Evolutionary conservation across 139 green algal genomes (phyloP), one percentile per base, ranked within the genome.

Genomic region (Micromonas pusilla): DNA sequence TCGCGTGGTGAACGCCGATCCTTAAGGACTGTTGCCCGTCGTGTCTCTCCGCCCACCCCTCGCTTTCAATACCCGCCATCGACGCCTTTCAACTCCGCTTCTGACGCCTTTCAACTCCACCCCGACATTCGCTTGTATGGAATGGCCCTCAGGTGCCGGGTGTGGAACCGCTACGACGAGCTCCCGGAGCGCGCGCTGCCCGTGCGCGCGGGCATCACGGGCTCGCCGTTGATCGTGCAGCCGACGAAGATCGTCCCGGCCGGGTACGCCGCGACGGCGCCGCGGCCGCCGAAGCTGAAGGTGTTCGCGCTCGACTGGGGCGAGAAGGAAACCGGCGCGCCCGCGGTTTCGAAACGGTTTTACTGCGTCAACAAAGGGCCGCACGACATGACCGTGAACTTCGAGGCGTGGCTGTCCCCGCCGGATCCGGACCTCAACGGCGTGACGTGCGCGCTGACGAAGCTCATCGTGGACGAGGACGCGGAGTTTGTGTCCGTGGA

Each of bases 131-230:
- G n/a, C n/a, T n/a, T n/a, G n/a, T n/a, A n/a, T n/a, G n/a, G n/a
- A n/a, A n/a, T n/a, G n/a, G n/a, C n/a, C n/a, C n/a, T n/a, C n/a
- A n/a, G n/a, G n/a, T n/a, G n/a, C n/a, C n/a, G n/a, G n/a, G n/a
- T n/a, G n/a, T n/a, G n/a, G n/a, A n/a, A n/a, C n/a, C 75, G 86
- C 80, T 80, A 87, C 0, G 85, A 85, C 60, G 70, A 85, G n/a
- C 37, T 86, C 31, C 70, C 80, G 0, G 23, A 37, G n/a, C 81
- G 81, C 53, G 64, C 83, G 65, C 80, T 91, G 28, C 85, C 85
- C 9, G 73, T 91, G 36, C 71, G 84, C 33, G 75, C 87, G n/a
- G 85, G 85, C 36, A 85, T 91, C 26, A 70, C 79, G 1, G 87
- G 87, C 72, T 87, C 83, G 0, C 87, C 87, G 5, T 80, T 89